Conservation (phyloP, 2,329 filamentous ascomycete genomes). For the Decorospora gaudefroyi region DNA sequence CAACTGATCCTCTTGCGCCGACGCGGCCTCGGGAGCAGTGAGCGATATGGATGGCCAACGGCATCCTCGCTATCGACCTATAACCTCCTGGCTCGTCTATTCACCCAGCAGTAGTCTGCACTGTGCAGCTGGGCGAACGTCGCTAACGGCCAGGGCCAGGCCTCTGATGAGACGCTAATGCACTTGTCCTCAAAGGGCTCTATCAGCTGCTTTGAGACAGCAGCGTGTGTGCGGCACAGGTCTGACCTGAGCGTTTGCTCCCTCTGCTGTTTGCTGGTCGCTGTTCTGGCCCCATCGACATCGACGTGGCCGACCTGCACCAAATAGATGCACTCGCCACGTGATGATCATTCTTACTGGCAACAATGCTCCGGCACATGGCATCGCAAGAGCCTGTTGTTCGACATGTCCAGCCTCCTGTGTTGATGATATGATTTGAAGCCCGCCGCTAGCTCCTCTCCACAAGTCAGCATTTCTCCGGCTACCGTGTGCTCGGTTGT, state of each 20-base stretch:
- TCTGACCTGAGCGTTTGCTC: conserved; percentile 20
- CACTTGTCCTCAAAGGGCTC: conserved; percentile 22
- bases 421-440: conserved; percentile 8
- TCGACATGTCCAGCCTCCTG: conserved; percentile 1
- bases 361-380: conserved; percentile 7
- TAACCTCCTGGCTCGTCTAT: conserved; percentile 13
- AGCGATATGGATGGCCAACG: too few relatives aligned
- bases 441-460: conserved; percentile 17
- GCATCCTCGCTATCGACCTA: background rate
- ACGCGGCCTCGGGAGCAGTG: background rate
- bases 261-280: too few relatives aligned
- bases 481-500: conserved; percentile 22
- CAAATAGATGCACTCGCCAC: conserved; percentile 19
- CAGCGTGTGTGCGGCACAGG: conserved; percentile 23
- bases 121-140: conserved; percentile 16
- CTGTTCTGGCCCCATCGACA: conserved; percentile 12
- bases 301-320: conserved; percentile 38
- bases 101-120: conserved; percentile 12
- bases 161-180: conserved; percentile 28
- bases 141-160: conserved; percentile 17
- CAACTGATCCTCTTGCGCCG: too few relatives aligned
- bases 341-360: background rate
- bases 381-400: conserved; percentile 15
- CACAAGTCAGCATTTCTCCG: conserved; percentile 13
- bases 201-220: conserved; percentile 24